phyloP scores from a whole-genome alignment of 1,139 yeast species.

The Blastobotrys buckinghamii region DNA sequence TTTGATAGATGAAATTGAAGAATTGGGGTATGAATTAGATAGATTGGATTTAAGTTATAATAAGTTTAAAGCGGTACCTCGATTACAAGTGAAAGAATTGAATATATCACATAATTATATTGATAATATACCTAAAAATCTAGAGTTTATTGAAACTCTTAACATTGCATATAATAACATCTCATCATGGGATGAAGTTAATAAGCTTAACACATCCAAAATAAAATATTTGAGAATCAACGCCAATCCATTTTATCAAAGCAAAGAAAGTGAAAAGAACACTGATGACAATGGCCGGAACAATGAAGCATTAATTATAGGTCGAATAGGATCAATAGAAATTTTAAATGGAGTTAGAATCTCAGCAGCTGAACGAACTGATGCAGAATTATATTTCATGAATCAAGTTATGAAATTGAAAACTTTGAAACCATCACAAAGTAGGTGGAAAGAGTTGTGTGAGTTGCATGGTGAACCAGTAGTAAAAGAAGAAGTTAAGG shows the following conservation, averaged over 20 bases:
- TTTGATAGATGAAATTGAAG: slow-evolving; percentile 16
- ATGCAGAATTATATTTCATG: slow-evolving; percentile 64
- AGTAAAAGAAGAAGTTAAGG: slow-evolving; percentile 14
- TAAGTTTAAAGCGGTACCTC: slow-evolving; percentile 35
- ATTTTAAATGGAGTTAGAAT: slow-evolving; percentile 55
- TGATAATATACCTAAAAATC: not conserved
- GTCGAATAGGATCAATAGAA: slow-evolving; percentile 39
- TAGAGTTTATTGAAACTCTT: slow-evolving; percentile 22
- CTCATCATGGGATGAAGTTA: slow-evolving; percentile 45
- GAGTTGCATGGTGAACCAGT: slow-evolving; percentile 28
- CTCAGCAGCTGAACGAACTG: slow-evolving; percentile 43
- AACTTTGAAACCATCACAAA: slow-evolving; percentile 18
- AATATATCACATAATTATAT: slow-evolving; percentile 28
- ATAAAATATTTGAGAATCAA: slow-evolving; percentile 44
- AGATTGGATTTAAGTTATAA: slow-evolving; percentile 46
- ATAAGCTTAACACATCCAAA: slow-evolving; percentile 35
- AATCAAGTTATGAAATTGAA: slow-evolving; percentile 41
- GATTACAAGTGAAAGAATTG: slow-evolving; percentile 11
- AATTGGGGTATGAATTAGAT: slow-evolving; percentile 20
- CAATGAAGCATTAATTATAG: slow-evolving; percentile 39
- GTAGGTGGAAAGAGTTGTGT: slow-evolving; percentile 32
- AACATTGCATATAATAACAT: slow-evolving; percentile 48
- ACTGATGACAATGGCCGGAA: too few species aligned
- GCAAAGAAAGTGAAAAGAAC: slow-evolving; percentile 28
- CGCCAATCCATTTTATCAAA: slow-evolving; percentile 47